Conservation (phyloP, 2,329 filamentous ascomycete species). For the Claviceps paspali region DNA sequence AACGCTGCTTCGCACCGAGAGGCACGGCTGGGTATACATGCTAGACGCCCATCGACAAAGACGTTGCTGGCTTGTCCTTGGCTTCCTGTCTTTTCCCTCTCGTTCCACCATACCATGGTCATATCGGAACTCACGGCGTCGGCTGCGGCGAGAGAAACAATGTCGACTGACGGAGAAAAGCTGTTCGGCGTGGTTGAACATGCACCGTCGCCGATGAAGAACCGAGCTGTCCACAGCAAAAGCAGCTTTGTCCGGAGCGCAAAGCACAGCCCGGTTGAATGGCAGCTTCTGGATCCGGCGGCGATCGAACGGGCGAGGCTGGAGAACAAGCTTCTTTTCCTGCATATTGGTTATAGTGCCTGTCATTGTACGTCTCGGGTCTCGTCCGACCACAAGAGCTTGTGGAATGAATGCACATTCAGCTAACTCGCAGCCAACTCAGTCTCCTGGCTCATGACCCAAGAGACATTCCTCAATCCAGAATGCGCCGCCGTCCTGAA, state of each 20-base stretch:
- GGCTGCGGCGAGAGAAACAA: conserved; percentile 18
- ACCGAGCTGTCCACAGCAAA: conserved; percentile 21
- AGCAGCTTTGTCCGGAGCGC: conserved; percentile 54
- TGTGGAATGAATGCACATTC: neutral
- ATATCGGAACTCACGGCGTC: conserved; percentile 23
- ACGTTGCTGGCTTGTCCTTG: too few species aligned
- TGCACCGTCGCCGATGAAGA: too few species aligned
- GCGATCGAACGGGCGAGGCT: conserved; percentile 61
- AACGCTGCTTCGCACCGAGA: too few species aligned
- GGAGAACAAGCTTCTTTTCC: conserved; percentile 78
- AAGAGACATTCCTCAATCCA: conserved; percentile 76
- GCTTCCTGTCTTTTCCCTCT: too few species aligned
- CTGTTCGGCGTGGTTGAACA: too few species aligned
- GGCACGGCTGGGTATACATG: too few species aligned
- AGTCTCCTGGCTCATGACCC: conserved; percentile 84
- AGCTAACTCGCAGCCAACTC: neutral
- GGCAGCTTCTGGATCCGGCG: conserved; percentile 77
- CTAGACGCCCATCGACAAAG: too few species aligned
- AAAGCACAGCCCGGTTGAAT: conserved; percentile 68
- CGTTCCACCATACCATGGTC: too few species aligned
- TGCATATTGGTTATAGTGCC: conserved; percentile 88
- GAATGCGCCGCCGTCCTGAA: conserved; percentile 75
- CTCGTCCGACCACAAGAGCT: neutral
- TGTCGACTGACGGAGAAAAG: too few species aligned
- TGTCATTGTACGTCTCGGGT: conserved; percentile 62